Conservation (phyloP, 352 stramenopile genomes). For the Phytophthora gonapodyides region DNA sequence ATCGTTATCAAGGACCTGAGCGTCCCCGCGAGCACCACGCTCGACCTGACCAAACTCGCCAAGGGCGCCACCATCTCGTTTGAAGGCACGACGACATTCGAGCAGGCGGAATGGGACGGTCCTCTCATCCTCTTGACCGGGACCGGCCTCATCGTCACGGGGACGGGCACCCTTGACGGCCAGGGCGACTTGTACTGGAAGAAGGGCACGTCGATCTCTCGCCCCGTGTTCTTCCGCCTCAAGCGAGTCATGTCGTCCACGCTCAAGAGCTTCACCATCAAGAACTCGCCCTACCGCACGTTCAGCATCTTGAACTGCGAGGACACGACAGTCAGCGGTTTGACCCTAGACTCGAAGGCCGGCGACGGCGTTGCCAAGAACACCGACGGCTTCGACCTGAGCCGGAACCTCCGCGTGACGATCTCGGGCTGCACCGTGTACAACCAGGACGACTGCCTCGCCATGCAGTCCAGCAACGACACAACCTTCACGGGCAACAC, state of each 20-base stretch:
- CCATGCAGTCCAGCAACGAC: slow-evolving; percentile 37
- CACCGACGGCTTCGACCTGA: slow-evolving; percentile 39
- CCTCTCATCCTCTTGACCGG: slow-evolving; percentile 38
- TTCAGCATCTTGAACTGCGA: slow-evolving; percentile 42
- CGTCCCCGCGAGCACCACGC: slow-evolving; percentile 36
- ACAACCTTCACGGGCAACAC: slow-evolving; percentile 34
- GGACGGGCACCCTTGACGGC: slow-evolving; percentile 33
- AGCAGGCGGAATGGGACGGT: slow-evolving; percentile 36
- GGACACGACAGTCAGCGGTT: slow-evolving; percentile 27
- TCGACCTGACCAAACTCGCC: slow-evolving; percentile 41
- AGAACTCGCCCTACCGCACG: slow-evolving; percentile 49
- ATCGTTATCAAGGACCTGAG: slow-evolving; percentile 41
- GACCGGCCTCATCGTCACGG: slow-evolving; percentile 29
- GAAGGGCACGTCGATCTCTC: slow-evolving; percentile 31
- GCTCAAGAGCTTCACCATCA: slow-evolving; percentile 48
- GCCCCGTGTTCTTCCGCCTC: slow-evolving; percentile 40
- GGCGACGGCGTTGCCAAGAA: slow-evolving; percentile 31
- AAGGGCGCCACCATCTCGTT: slow-evolving; percentile 42
- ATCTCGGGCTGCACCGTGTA: slow-evolving; percentile 40
- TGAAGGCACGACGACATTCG: slow-evolving; percentile 45
- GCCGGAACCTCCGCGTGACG: slow-evolving; percentile 31
- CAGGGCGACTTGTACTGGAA: slow-evolving; percentile 39
- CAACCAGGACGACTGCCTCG: slow-evolving; percentile 40
- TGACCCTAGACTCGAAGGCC: slow-evolving; percentile 31
- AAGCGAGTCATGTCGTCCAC: slow-evolving; percentile 32